Conservation (phyloP, 495 filamentous ascomycete genomes). For the Bathelium albidoporum region DNA sequence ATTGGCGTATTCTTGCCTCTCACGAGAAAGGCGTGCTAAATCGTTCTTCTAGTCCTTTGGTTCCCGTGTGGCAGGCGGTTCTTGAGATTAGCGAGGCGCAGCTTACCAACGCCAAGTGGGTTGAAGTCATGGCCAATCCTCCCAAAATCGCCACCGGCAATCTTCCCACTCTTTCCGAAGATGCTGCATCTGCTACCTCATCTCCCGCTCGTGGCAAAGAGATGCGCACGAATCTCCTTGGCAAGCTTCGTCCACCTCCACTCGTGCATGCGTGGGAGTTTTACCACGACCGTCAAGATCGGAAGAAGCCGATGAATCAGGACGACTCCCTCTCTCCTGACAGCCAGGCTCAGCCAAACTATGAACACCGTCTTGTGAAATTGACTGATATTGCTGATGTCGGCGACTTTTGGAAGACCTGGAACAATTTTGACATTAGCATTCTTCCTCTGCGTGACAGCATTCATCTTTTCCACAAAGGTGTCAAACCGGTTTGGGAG, state of each 20-base stretch:
- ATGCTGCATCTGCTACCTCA: conserved; percentile 19
- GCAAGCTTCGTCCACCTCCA: conserved; percentile 40
- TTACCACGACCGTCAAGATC: conserved; percentile 46
- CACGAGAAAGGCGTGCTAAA: background rate
- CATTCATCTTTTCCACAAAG: conserved; percentile 80
- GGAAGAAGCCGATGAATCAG: conserved; percentile 1
- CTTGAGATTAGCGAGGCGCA: background rate
- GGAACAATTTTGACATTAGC: conserved; percentile 76
- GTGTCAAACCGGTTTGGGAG: conserved; percentile 82
- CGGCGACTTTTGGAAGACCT: conserved; percentile 77
- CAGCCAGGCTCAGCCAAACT: conserved; percentile 24
- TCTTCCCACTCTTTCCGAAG: conserved; percentile 17
- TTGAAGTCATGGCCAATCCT: conserved; percentile 2
- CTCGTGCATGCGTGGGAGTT: conserved; percentile 49
- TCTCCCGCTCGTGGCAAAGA: conserved; percentile 32
- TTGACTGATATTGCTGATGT: conserved; percentile 60
- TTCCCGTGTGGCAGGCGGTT: background rate
- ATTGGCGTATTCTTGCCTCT: background rate
- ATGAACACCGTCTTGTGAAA: conserved; percentile 56
- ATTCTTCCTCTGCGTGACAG: conserved; percentile 69
- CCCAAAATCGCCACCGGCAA: conserved; percentile 11
- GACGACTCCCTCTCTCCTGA: background rate
- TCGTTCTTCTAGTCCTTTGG: background rate
- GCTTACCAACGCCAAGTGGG: background rate
- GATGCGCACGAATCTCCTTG: conserved; percentile 31